Conservation (phyloP, 805 yeast species). For the Saccharomyces jurei region DNA sequence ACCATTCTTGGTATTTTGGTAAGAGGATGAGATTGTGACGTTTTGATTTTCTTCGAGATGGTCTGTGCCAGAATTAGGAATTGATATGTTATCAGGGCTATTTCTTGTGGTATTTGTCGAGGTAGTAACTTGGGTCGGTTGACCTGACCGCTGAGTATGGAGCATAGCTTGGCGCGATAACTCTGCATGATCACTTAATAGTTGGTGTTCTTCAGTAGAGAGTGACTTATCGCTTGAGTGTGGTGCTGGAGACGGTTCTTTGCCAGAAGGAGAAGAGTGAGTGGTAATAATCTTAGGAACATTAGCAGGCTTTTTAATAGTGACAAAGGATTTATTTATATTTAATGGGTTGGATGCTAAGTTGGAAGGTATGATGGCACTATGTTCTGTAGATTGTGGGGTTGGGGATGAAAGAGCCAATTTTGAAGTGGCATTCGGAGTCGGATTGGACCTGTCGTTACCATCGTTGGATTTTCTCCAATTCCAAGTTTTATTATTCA, state of each 20-base stretch:
- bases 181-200: constrained; percentile 7
- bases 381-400: not conserved
- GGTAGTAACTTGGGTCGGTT: constrained; percentile 10
- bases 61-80: not conserved
- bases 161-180: constrained; percentile 7
- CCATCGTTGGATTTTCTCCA: not conserved
- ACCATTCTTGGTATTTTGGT: constrained; percentile 31
- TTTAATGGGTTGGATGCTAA: constrained; percentile 64
- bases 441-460: not conserved
- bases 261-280: not conserved
- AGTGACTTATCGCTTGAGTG: not conserved
- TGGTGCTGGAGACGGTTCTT: not conserved
- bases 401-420: not conserved
- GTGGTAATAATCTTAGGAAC: not conserved
- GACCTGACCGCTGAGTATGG: constrained; percentile 8
- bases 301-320: constrained; percentile 47
- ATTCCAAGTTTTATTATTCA: not conserved
- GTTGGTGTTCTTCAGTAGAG: not conserved
- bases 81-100: not conserved
- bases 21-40: constrained; percentile 17
- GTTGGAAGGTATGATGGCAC: constrained; percentile 35
- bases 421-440: not conserved
- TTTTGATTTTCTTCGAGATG: constrained; percentile 1
- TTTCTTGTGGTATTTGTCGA: not conserved
- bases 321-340: constrained; percentile 56